Conservation (phyloP, 202 grass and related monocot species). For the Eragrostis tef region DNA sequence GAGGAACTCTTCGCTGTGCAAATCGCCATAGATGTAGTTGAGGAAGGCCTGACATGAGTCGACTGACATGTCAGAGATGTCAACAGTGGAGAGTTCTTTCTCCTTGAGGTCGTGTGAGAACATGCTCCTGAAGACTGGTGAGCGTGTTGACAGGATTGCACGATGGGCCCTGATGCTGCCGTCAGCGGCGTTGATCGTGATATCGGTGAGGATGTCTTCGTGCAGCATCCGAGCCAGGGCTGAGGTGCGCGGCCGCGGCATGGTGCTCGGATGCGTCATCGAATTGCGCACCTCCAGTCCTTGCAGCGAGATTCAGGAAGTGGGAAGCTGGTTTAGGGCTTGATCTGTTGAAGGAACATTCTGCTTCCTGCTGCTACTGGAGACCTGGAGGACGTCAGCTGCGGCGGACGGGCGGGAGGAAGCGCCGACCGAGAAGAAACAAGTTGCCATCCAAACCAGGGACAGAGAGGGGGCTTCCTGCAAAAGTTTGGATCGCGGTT, state of each 20-base stretch:
- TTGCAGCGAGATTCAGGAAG: no score
- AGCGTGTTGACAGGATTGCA: constrained; percentile 68
- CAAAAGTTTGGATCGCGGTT: no score
- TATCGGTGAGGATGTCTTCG: constrained; percentile 80
- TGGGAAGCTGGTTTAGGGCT: no score
- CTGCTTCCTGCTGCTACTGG: no score
- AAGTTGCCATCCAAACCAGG: no score
- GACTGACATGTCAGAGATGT: constrained; percentile 88
- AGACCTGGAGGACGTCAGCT: no score
- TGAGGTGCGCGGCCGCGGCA: no score
- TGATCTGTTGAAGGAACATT: no score
- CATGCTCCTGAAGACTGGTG: constrained; percentile 91
- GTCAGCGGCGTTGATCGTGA: constrained; percentile 74
- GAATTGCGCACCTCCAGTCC: no score
- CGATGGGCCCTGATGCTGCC: constrained; percentile 82
- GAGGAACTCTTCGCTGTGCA: constrained; percentile 71
- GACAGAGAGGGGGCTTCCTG: no score
- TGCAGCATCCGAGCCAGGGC: constrained; percentile 71
- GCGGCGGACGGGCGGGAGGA: no score
- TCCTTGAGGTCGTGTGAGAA: constrained; percentile 90
- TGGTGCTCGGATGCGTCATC: not conserved
- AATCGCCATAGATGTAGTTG: constrained; percentile 78
- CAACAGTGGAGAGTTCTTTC: constrained; percentile 76
- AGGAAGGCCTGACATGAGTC: constrained; percentile 78
- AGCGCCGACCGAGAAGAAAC: no score